Percentiles rank a stretch among this genome's conserved stretches.
Conservation (phyloP, 495 filamentous ascomycete genomes). For the Neurospora sp. region DNA sequence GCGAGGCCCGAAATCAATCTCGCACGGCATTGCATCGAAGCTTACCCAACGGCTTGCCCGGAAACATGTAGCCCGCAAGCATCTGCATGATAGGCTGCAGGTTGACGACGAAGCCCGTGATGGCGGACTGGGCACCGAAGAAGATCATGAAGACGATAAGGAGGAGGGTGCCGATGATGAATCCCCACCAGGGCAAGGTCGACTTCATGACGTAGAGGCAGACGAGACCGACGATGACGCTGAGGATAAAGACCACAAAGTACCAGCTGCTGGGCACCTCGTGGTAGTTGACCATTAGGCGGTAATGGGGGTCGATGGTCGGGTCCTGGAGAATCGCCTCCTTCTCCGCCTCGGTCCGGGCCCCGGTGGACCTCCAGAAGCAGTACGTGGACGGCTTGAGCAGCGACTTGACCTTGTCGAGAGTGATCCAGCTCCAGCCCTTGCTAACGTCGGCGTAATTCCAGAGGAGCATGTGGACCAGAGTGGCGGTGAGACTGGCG, state of each 20-base stretch:
- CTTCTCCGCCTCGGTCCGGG: neutral
- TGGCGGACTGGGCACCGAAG: neutral
- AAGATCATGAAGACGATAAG: slow-evolving; percentile 19
- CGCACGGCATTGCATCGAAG: neutral
- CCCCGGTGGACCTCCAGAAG: neutral
- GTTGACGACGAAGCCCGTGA: neutral
- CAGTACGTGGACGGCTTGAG: slow-evolving; percentile 10
- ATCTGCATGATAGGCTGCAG: slow-evolving; percentile 12
- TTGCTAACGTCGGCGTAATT: slow-evolving; percentile 33
- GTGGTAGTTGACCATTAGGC: slow-evolving; percentile 36
- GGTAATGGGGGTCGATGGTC: slow-evolving; percentile 13
- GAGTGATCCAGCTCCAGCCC: slow-evolving; percentile 17
- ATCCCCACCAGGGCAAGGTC: slow-evolving; percentile 47
- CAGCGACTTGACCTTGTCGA: slow-evolving; percentile 6
- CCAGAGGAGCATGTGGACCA: slow-evolving; percentile 31
- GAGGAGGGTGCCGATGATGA: slow-evolving; percentile 37
- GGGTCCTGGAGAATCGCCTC: neutral
- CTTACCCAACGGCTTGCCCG: slow-evolving; percentile 21
- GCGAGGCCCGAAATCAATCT: too few species aligned
- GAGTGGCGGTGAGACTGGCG: slow-evolving; percentile 35
- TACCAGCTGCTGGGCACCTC: slow-evolving; percentile 51
- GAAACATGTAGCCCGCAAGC: slow-evolving; percentile 25
- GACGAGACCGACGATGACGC: slow-evolving; percentile 40
- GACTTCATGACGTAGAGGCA: slow-evolving; percentile 32
- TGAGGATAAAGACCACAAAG: slow-evolving; percentile 29